Percentiles rank a stretch among this genome's conserved stretches.
Evolutionary conservation across 2,329 filamentous ascomycete species (phyloP).

Genomic region (Orbilia oligospora): DNA sequence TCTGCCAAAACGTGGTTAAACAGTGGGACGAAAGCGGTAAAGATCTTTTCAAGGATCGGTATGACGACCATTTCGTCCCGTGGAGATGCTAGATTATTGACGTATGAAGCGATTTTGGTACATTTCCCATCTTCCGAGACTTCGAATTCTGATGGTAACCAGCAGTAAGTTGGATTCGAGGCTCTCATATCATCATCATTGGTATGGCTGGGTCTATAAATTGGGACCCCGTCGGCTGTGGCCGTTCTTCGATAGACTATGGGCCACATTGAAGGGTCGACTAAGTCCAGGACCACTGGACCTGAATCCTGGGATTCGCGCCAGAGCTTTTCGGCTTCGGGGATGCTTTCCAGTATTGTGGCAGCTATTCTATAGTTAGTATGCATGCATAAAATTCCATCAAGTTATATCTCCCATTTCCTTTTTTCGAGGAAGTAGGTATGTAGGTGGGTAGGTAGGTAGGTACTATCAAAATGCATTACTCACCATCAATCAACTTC

Average conservation of each 20-base stretch:
- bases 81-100: constrained; percentile 23
- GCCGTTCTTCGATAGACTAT: neutral
- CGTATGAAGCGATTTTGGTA: constrained; percentile 22
- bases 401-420: too few relatives aligned
- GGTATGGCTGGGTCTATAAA: neutral
- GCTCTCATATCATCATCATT: neutral
- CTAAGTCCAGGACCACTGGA: constrained; percentile 63
- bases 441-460: too few relatives aligned
- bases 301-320: constrained; percentile 66
- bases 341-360: constrained; percentile 70
- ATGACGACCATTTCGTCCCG: neutral
- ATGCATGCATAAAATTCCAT: too few relatives aligned
- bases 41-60: constrained; percentile 18
- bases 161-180: neutral
- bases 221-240: neutral
- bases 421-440: too few relatives aligned
- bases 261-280: constrained; percentile 14
- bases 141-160: constrained; percentile 29
- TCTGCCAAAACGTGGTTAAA: constrained; percentile 33
- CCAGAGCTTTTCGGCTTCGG: constrained; percentile 72
- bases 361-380: neutral
- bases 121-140: constrained; percentile 6
- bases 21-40: constrained; percentile 22
- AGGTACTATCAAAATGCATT: neutral
- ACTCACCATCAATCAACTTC: constrained; percentile 26